Evolutionary conservation across 208 protist genomes (phyloP), one percentile per base, ranked within the genome.

Genomic region (Acanthamoeba polyphaga): DNA sequence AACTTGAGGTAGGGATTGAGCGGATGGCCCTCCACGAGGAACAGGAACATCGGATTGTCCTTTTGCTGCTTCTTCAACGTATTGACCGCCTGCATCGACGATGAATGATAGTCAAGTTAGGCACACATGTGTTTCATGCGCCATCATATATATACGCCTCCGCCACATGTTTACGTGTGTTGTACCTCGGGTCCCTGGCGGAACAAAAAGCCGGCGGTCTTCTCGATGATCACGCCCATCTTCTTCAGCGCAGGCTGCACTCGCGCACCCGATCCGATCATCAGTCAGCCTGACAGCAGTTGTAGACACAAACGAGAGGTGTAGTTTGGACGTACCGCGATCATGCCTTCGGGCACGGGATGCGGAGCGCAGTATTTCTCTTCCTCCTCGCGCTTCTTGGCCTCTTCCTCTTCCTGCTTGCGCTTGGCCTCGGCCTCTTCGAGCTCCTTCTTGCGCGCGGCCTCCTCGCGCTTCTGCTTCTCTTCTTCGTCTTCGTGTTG

Each of bases 21-120:
- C 62, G 87, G 87, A 27, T 92, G 87, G 64, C 87, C 62, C 64
- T 92, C 87, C 12, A 74, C 87, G n/a, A 92, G 87, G 24, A 92
- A 92, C 9, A 92, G 49, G 43, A 92, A 92, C 62, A 58, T 92
- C 12, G 87, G 55, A 24, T 92, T 92, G 62, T 92, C 87, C 55
- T 68, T 51, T 24, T 92, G 87, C 64, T 92, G 87, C 27, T 22
- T 29, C 49, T 92, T 92, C 60, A 92, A n/a, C 60, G 72, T 80
- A 53, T 10, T 12, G 12, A 80, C 22, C 38, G 43, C 43, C 72
- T n/a, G 17, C 70, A 29, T 78, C 22, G 22, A 78, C n/a, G 70
- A 78, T 38, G 34, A 78, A 78, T 43, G 10, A 29, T 78, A n/a
- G n/a, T 10, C 43, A 49, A 49, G 43, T 49, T 1, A 49, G 43